Base-by-base conservation (phyloP, 2,329 filamentous ascomycete species). In the Esteya vermicola region DNA sequence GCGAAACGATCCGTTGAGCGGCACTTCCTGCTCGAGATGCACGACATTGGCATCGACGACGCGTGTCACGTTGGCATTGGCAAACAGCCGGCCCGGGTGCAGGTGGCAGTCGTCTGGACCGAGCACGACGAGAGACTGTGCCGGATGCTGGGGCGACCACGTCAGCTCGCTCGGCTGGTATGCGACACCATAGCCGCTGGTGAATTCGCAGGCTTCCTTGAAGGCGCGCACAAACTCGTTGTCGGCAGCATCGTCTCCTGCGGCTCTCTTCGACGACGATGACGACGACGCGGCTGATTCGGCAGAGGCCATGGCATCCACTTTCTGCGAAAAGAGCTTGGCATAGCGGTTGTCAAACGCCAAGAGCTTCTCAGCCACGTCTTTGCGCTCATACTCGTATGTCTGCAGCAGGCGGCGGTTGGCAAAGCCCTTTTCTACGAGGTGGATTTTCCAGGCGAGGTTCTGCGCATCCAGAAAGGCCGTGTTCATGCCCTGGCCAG, bases 381-480 rank as follows among this genome's bases (percentile, higher is more conserved):
- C 69, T 55, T 84, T 88, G 42, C 88, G 79, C 60, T 95, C 88
- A 3, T 71, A 68, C 61, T 95, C 85, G 57, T 95, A 96, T 0
- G 88, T 91, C 45, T 78, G 73, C 38, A 96, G 70, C 16, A 91
- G 68, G 4, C 74, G 72, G 45, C 83, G 79, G 23, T 77, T 63
- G 1, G 85, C 84, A 49, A 93, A 84, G 12, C 85, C 85, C 21
- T 71, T 69, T 55, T 94, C 86, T 9, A 95, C 89, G 27, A 83
- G 78, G 55, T 94, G 88, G 38, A 95, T 83, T 64, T 96, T 96
- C 88, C 88, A 96, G 8, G 88, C 88, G 31, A 96, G 67, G 57
- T 95, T 96, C 44, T 85, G 74, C 1, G 85, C 85, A 49, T 89
- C 81, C 38, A 82, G 64, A 60, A 85, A 85, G 4, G 79, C 80